A percentile compares a stretch with the other conserved stretches of the same genome.
Evolutionary conservation across 176 grass and related monocot species (phyloP).

Genomic region (Echinochloa phyllopogon): DNA sequence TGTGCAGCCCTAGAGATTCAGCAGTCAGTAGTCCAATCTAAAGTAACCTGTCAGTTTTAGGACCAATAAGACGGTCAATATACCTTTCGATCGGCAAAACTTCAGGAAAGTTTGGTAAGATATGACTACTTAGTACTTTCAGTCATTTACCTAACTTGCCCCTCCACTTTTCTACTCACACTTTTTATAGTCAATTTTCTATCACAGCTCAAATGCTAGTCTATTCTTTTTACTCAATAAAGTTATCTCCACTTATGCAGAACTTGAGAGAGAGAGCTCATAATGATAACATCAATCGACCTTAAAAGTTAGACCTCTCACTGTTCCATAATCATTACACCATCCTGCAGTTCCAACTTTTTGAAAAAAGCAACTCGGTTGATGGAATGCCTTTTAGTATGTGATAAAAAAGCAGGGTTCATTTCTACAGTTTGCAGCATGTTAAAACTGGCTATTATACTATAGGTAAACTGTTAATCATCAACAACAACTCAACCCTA

Average conservation of each 20-base stretch:
- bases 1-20: conserved; percentile 25
- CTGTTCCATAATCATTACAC: conserved; percentile 61
- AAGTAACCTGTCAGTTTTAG: conserved; percentile 29
- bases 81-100: conserved; percentile 26
- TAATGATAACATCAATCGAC: conserved; percentile 44
- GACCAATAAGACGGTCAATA: conserved; percentile 27
- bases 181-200: conserved; percentile 31
- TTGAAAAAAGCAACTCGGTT: conserved; percentile 36
- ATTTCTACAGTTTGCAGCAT: conserved; percentile 22
- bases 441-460: not conserved
- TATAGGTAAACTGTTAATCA: conserved; percentile 6
- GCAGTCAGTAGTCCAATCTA: conserved; percentile 18
- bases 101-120: conserved; percentile 17
- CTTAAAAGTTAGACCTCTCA: conserved; percentile 37
- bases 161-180: not conserved
- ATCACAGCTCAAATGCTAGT: conserved; percentile 39
- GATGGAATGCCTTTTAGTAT: conserved; percentile 21
- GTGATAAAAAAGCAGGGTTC: not conserved
- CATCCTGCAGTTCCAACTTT: conserved; percentile 44
- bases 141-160: conserved; percentile 34
- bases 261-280: conserved; percentile 52
- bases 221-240: conserved; percentile 53
- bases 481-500: not conserved
- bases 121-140: not conserved
- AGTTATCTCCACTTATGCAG: conserved; percentile 46